phyloP scores from a whole-genome alignment of 176 grass and related monocot genomes.

The Pharus latifolius region DNA sequence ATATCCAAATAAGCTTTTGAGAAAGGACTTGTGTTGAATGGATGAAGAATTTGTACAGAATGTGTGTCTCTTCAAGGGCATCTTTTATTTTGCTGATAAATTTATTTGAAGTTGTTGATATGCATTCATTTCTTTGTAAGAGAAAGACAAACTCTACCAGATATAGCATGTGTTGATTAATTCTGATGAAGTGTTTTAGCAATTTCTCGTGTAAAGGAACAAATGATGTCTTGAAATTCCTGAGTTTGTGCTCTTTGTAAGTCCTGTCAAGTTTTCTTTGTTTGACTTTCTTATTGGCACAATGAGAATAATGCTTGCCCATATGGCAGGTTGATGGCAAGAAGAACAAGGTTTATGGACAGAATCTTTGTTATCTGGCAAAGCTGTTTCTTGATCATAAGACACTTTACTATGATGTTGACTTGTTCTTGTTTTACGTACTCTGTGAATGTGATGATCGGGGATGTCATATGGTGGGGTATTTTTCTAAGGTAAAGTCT shows the following conservation, averaged over 20 bases:
- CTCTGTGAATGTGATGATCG: slow-evolving; percentile 99
- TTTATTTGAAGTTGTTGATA: background rate
- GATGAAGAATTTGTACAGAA: no score
- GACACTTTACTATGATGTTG: slow-evolving; percentile 92
- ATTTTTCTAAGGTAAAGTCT: slow-evolving; percentile 87
- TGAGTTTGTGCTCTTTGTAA: background rate
- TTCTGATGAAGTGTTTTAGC: background rate
- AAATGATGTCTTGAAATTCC: background rate
- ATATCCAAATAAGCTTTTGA: no score
- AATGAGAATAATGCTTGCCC: background rate
- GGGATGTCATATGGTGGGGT: slow-evolving; percentile 98
- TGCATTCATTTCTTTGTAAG: background rate
- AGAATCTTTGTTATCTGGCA: slow-evolving; percentile 96
- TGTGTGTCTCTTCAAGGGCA: no score
- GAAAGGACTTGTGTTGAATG: no score
- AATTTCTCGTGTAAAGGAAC: background rate
- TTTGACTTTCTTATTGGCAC: slow-evolving; percentile 3
- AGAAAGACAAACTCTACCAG: background rate
- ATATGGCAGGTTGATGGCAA: slow-evolving; percentile 92
- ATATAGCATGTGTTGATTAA: background rate
- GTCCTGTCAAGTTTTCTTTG: background rate
- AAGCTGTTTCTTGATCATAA: slow-evolving; percentile 99
- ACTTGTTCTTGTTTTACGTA: slow-evolving; percentile 95
- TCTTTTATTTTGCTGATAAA: no score
- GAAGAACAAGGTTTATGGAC: slow-evolving; percentile 97